Evolutionary conservation across 78 protist species (phyloP).

Genomic region (Ministeria vibrans): DNA sequence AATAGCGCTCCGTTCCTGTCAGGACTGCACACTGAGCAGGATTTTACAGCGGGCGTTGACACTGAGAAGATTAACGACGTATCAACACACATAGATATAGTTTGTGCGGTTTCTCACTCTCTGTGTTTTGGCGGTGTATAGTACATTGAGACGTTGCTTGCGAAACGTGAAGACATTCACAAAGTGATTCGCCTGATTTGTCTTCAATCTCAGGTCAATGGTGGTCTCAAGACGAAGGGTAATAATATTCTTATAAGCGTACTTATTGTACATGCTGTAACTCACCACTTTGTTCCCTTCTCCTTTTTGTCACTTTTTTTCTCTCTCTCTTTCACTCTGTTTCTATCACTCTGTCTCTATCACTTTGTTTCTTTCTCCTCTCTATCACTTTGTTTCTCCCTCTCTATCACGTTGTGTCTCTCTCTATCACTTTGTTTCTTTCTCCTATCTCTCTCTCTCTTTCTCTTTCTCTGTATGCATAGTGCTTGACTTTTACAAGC

Average conservation of each 20-base stretch:
- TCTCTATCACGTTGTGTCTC: not conserved
- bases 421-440: not conserved
- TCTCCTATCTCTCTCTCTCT: not conserved
- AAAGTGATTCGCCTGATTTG: conserved; percentile 48
- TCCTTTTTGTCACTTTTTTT: too few species aligned
- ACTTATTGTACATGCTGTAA: too few species aligned
- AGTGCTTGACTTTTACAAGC: not conserved
- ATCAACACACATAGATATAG: not conserved
- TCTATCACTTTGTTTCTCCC: not conserved
- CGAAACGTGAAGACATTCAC: not conserved
- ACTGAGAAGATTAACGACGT: not conserved
- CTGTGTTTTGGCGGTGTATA: not conserved
- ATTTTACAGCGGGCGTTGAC: not conserved
- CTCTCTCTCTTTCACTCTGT: too few species aligned
- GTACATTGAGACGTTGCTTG: not conserved
- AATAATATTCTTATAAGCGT: too few species aligned
- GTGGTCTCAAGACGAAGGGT: conserved; percentile 53
- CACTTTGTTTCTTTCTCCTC: too few species aligned
- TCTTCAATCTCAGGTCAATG: conserved; percentile 32
- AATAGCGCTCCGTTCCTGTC: conserved; percentile 15
- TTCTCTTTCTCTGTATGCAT: too few species aligned
- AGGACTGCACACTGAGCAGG: conserved; percentile 47
- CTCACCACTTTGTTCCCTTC: too few species aligned
- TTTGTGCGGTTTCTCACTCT: not conserved
- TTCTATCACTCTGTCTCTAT: too few species aligned